A percentile compares a stretch with the other conserved stretches of the same genome.
Evolutionary conservation across 2,329 filamentous ascomycete species (phyloP).

Genomic region (Myriosclerotinia scirpicola): DNA sequence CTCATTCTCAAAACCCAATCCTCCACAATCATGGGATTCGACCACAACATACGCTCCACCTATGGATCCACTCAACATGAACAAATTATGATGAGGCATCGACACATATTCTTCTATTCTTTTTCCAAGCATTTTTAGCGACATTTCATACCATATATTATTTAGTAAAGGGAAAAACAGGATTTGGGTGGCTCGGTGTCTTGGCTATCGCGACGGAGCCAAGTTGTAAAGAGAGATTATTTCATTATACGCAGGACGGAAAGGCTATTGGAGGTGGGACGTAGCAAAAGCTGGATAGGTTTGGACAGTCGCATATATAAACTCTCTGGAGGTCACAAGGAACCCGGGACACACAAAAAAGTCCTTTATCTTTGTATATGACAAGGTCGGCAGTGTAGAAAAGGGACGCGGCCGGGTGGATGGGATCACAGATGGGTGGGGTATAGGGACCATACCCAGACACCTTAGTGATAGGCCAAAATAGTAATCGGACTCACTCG

Average conservation of each 20-base stretch:
- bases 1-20: slow-evolving; percentile 50
- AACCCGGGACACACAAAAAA: not conserved
- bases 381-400: not conserved
- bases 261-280: not conserved
- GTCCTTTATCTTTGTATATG: not conserved
- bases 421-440: not conserved
- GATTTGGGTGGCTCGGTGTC: slow-evolving; percentile 8
- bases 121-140: slow-evolving; percentile 8
- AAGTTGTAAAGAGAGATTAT: not conserved
- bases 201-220: not conserved
- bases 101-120: not conserved
- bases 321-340: not conserved
- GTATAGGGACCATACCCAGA: not conserved
- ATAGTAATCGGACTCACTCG: not conserved
- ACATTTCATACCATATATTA: not conserved
- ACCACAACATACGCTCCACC: slow-evolving; percentile 33
- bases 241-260: not conserved
- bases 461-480: not conserved
- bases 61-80: slow-evolving; percentile 38
- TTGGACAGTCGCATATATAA: not conserved
- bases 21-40: slow-evolving; percentile 40
- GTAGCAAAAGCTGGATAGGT: not conserved
- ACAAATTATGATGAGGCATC: slow-evolving; percentile 34
- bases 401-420: not conserved
- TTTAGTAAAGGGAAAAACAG: not conserved